Conservation (phyloP, 192 early-diverging fungal genomes). For the Helicostylum pulchrum region DNA sequence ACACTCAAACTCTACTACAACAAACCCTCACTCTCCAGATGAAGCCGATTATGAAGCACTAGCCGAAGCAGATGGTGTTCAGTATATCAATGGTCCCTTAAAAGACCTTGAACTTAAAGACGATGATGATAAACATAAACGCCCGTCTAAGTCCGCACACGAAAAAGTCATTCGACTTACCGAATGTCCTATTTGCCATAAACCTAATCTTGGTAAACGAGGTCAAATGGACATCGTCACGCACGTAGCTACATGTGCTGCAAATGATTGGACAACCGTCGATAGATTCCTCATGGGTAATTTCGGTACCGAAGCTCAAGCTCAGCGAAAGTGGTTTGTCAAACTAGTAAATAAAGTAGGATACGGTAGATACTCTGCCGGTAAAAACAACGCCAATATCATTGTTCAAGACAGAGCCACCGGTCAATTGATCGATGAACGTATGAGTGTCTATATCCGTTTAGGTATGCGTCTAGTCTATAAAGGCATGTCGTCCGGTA, state of each 20-base stretch:
- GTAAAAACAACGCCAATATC: slow-evolving; percentile 67
- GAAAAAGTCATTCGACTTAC: slow-evolving; percentile 64
- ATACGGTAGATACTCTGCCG: slow-evolving; percentile 46
- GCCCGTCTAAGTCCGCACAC: neutral
- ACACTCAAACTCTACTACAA: neutral
- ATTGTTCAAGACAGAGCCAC: slow-evolving; percentile 69
- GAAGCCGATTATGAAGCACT: slow-evolving; percentile 23
- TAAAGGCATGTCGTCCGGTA: slow-evolving; percentile 50
- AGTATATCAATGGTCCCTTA: slow-evolving; percentile 6
- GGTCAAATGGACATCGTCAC: slow-evolving; percentile 70
- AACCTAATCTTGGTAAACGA: slow-evolving; percentile 45
- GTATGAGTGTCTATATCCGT: slow-evolving; percentile 73
- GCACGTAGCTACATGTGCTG: slow-evolving; percentile 72
- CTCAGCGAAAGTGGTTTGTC: slow-evolving; percentile 57
- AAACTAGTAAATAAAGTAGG: slow-evolving; percentile 39
- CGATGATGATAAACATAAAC: neutral
- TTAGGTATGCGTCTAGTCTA: slow-evolving; percentile 80
- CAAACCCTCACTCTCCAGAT: neutral
- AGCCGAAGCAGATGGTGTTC: slow-evolving; percentile 26
- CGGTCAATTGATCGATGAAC: slow-evolving; percentile 70
- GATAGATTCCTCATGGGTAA: slow-evolving; percentile 72
- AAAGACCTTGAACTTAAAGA: neutral
- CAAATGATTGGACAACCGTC: slow-evolving; percentile 62
- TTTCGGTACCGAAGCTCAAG: slow-evolving; percentile 73
- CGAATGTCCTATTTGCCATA: slow-evolving; percentile 71